Base-by-base conservation (phyloP, 257 asterid genomes). In the Oldenlandia corymbosa region DNA sequence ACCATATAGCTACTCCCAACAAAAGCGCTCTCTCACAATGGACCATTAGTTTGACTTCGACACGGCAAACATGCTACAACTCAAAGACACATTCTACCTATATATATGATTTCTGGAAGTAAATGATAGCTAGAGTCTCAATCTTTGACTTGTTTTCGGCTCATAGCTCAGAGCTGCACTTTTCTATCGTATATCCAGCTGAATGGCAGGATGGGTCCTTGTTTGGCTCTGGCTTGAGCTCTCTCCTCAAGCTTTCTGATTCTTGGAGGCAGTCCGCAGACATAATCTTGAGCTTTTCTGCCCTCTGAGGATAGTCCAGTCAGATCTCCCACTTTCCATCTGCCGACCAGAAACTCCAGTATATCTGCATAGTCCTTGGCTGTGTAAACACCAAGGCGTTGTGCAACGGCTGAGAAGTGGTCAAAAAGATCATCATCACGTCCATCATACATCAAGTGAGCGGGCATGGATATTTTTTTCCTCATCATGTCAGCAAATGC, bases 361-460 rank as follows among this genome's bases (percentile, higher is more conserved):
- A 87, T 87, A 74, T 83, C 93, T 5, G 93, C 95, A 7, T 87
- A 87, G 79, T 87, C 95, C 65, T 67, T 73, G 26, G 90, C 88
- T 5, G 95, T 83, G 61, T 87, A 85, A 57, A 87, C 88, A 27
- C 87, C 85, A 0, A 87, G 88, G 17, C 85, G 74, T 34, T 85
- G 95, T 39, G 95, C 93, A 10, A 87, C 90, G 8, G 93, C 78
- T 16, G 93, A 87, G 68, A 85, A 87, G 68, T 85, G 76, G 7
- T 87, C 85, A 36, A 87, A 87, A 47, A 87, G 88, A 65, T 73
- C 72, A 37, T 83, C 79, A 16, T 85, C 96, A 1, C 80, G 81
- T 10, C 96, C 96, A 62, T 88, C 96, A 4, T 76, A 88, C 96
- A 88, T 88, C 68, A 88, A 71, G 84, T 85, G 94, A 32, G 96